Evolutionary conservation across 108 stramenopile species (phyloP).

Genomic region (Fragilaria crotonensis): DNA sequence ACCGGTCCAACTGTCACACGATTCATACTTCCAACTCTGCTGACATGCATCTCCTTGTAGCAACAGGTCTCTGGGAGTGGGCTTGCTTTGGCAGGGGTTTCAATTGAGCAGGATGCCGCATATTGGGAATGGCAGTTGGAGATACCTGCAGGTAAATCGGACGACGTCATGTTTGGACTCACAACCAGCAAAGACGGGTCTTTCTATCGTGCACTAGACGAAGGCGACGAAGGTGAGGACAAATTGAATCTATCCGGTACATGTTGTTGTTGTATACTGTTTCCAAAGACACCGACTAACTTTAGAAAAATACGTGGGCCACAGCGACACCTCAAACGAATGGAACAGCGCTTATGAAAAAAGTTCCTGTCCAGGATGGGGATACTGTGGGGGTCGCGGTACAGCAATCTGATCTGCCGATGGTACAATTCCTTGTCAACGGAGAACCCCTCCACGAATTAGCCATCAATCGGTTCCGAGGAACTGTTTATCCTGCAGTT

Average conservation of each 20-base stretch:
- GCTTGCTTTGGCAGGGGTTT: constrained; percentile 49
- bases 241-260: too few relatives aligned
- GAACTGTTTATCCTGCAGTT: constrained; percentile 65
- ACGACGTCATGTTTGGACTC: constrained; percentile 70
- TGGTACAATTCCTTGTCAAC: constrained; percentile 79
- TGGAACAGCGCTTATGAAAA: constrained; percentile 62
- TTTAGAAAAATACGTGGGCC: constrained; percentile 1
- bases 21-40: too few relatives aligned
- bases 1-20: too few relatives aligned
- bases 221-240: constrained; percentile 44
- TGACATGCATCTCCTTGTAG: too few relatives aligned
- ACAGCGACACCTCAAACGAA: constrained; percentile 18
- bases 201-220: constrained; percentile 51
- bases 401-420: constrained; percentile 77
- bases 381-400: constrained; percentile 76
- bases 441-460: constrained; percentile 65
- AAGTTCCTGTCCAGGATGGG: constrained; percentile 48
- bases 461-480: constrained; percentile 72
- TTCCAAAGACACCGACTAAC: background rate
- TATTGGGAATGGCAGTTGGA: constrained; percentile 82
- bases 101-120: constrained; percentile 82
- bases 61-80: constrained; percentile 48
- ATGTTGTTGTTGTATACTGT: too few relatives aligned
- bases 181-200: constrained; percentile 58
- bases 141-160: constrained; percentile 11